These are phyloP conservation scores for Alternaria viburni DNA, from an alignment of 2,329 filamentous ascomycete species.

Conservation along the genomic window DNA sequence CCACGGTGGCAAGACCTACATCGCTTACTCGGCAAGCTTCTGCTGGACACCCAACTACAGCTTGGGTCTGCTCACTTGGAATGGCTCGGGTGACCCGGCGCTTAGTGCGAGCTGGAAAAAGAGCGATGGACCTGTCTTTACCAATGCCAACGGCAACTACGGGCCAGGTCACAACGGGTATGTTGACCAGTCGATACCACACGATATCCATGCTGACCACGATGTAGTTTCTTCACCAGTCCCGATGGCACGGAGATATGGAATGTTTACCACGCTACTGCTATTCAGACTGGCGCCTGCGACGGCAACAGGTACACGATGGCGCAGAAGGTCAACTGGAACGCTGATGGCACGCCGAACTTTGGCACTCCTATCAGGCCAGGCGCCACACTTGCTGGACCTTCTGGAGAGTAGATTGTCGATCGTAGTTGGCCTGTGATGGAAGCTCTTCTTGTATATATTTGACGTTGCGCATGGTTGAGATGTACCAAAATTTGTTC, in stretches of 20 bases:
- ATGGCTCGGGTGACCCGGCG: slow-evolving; percentile 57
- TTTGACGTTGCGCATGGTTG: neutral
- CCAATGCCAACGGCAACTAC: slow-evolving; percentile 62
- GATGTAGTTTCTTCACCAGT: slow-evolving; percentile 61
- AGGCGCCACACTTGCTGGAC: slow-evolving; percentile 41
- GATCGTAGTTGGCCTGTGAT: neutral
- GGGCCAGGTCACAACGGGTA: slow-evolving; percentile 62
- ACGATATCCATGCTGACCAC: neutral
- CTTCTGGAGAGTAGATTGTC: slow-evolving; percentile 41
- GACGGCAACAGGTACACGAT: slow-evolving; percentile 62
- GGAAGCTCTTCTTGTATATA: neutral
- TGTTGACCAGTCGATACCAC: neutral
- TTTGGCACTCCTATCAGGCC: slow-evolving; percentile 52
- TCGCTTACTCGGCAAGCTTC: slow-evolving; percentile 62
- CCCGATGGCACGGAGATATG: slow-evolving; percentile 62
- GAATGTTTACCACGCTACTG: slow-evolving; percentile 64
- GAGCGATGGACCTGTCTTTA: slow-evolving; percentile 57
- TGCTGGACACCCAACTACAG: slow-evolving; percentile 64
- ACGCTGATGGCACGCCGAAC: slow-evolving; percentile 59
- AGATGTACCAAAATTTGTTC: neutral
- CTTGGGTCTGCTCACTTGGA: slow-evolving; percentile 61
- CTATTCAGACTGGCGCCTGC: slow-evolving; percentile 57
- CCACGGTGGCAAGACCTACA: slow-evolving; percentile 59
- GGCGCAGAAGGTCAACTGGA: slow-evolving; percentile 59
- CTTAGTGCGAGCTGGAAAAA: slow-evolving; percentile 58